Conservation (phyloP, 495 filamentous ascomycete species). For the Chaetomidium leptoderma region DNA sequence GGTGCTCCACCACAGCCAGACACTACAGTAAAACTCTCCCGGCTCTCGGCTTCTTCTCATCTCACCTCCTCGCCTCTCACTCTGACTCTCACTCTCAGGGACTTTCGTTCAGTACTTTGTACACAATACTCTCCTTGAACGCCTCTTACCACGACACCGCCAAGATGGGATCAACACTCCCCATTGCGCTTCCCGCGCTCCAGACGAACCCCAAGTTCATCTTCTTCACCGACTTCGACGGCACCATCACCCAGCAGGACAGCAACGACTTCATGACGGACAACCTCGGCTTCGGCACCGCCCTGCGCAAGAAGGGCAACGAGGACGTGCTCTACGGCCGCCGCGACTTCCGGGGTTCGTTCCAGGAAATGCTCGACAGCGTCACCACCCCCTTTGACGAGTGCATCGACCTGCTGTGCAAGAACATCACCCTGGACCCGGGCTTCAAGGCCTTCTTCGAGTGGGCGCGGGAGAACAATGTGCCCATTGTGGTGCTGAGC, state of each 20-base stretch:
- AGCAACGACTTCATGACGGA: slow-evolving; percentile 96
- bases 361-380: slow-evolving; percentile 82
- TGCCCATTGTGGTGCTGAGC: slow-evolving; percentile 87
- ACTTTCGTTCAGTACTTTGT: not conserved
- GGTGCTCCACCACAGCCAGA: too few relatives aligned
- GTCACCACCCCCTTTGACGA: slow-evolving; percentile 71
- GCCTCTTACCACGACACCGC: not conserved
- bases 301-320: slow-evolving; percentile 62
- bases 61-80: not conserved
- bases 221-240: slow-evolving; percentile 98
- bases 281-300: slow-evolving; percentile 75
- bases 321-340: slow-evolving; percentile 63
- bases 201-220: slow-evolving; percentile 73
- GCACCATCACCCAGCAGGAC: slow-evolving; percentile 86
- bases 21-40: too few relatives aligned
- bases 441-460: slow-evolving; percentile 79
- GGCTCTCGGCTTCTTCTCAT: too few relatives aligned
- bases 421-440: slow-evolving; percentile 84
- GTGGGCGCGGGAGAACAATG: slow-evolving; percentile 73
- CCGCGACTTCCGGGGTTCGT: slow-evolving; percentile 74
- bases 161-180: slow-evolving; percentile 29
- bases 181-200: slow-evolving; percentile 47
- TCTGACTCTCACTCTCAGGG: too few relatives aligned
- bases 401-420: slow-evolving; percentile 67
- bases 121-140: not conserved